Evolutionary conservation across 306 rosid species (phyloP).

Genomic region (Astragalus membranaceus): DNA sequence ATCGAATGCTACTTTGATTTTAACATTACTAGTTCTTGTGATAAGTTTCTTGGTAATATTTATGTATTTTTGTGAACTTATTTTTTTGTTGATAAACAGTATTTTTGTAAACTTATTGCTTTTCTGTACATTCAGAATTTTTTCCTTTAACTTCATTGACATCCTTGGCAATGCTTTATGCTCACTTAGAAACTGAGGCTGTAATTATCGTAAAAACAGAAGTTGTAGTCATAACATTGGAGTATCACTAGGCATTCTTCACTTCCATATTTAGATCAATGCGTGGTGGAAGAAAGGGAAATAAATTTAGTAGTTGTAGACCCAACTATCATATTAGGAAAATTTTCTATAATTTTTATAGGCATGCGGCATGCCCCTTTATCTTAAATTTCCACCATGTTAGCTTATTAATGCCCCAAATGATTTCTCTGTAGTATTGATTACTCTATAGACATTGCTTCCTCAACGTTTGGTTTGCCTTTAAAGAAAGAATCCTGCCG

Average conservation of each 20-base stretch:
- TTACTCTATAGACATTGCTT: background rate
- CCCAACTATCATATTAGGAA: background rate
- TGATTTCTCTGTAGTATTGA: background rate
- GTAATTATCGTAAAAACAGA: background rate
- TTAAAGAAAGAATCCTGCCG: conserved; percentile 1
- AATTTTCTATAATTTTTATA: background rate
- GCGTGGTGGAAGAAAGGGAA: background rate
- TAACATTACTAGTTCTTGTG: background rate
- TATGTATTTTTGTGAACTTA: background rate
- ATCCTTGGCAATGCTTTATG: background rate
- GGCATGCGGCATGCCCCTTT: background rate
- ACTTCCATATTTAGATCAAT: conserved; percentile 12
- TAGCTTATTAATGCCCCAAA: background rate
- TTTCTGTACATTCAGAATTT: background rate
- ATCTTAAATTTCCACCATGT: background rate
- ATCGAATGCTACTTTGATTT: background rate
- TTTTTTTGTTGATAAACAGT: too few relatives aligned
- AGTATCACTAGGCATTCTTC: background rate
- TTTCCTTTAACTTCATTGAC: background rate
- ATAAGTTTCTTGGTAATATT: background rate
- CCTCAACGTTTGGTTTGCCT: background rate
- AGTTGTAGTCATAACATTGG: background rate
- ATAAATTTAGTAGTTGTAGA: background rate
- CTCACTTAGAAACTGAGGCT: background rate
- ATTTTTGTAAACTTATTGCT: background rate